These are phyloP conservation scores for Podila epigama DNA, from an alignment of 192 early-diverging fungal genomes.

Conservation along the genomic window DNA sequence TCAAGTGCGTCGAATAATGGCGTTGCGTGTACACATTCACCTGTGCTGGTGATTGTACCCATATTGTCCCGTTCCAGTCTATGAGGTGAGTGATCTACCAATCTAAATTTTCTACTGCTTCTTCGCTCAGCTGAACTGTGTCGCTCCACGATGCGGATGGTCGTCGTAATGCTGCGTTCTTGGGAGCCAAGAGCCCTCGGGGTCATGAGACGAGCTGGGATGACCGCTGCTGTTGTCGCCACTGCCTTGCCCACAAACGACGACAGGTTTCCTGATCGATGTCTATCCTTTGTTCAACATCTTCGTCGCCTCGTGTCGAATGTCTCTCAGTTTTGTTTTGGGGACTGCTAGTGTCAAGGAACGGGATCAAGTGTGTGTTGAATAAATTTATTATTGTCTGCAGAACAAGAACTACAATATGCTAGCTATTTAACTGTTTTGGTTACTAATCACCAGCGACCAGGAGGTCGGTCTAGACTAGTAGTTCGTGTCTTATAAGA, in stretches of 20 bases:
- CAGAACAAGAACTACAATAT: no score
- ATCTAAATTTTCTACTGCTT: not conserved
- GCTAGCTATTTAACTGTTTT: no score
- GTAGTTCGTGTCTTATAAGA: no score
- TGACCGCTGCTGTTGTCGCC: constrained; percentile 25
- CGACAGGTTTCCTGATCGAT: constrained; percentile 15
- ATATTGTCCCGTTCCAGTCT: constrained; percentile 31
- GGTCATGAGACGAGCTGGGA: constrained; percentile 43
- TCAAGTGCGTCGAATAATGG: no score
- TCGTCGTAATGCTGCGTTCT: constrained; percentile 17
- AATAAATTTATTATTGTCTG: no score
- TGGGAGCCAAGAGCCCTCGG: constrained; percentile 16
- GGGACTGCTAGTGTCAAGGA: constrained; percentile 24
- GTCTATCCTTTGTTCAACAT: constrained; percentile 9
- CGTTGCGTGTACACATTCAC: constrained; percentile 21
- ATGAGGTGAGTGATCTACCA: constrained; percentile 10
- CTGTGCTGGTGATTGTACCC: constrained; percentile 14
- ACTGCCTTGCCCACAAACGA: constrained; percentile 24
- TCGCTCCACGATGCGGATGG: constrained; percentile 9
- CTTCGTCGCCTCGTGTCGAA: constrained; percentile 25
- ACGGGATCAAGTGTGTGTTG: no score
- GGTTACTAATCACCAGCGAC: no score
- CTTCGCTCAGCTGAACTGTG: not conserved
- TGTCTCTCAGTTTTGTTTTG: constrained; percentile 20
- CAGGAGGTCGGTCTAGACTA: no score